Base-by-base conservation (phyloP, 2,329 filamentous ascomycete species). In the Leptographium flavum region DNA sequence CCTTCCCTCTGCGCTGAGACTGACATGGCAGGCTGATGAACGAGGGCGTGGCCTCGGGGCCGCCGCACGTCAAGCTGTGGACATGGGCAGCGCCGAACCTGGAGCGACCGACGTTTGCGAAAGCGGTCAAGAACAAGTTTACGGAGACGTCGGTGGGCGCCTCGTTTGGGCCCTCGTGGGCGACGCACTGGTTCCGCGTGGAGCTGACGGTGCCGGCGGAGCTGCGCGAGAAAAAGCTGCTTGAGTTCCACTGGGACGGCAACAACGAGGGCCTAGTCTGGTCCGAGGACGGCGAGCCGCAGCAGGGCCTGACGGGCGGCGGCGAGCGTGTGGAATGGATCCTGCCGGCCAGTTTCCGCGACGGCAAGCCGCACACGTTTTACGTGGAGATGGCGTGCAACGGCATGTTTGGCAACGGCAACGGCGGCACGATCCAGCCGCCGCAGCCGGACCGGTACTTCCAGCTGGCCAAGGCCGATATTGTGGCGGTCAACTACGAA, bases 341-440 rank as follows among this genome's bases (percentile, higher is more conserved):
- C 48, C 70, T 98, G 38, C 90, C 92, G 9, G 70, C 85, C 42
- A 69, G 70, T 15, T 94, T 84, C 65, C 76, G 84, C 50, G 85
- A 94, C 60, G 88, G 87, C 44, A 79, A 90, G 59, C 76, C 87
- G 56, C 88, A 96, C 60, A 78, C 73, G 17, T 84, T 98, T 56
- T 98, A 95, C 62, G 81, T 98, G 52, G 92, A 98, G 66, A 94
- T 96, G 85, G 92, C 92, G 19, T 96, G 92, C 66, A 98, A 98
- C 61, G 81, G 82, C 62, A 96, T 96, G 88, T 96, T 96, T 65
- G 92, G 92, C 54, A 94, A 94, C 60, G 83, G 87, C 0, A 82
- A 47, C 19, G 87, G 86, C 23, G 86, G 93, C 60, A 78, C 73
- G 28, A 96, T 95, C 54, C 85, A 94, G 59, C 87, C 92, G 14